A percentile compares a stretch with the other conserved stretches of the same genome.
phyloP scores from a whole-genome alignment of 2,329 filamentous ascomycete species.

The Nothopassalora personata region DNA sequence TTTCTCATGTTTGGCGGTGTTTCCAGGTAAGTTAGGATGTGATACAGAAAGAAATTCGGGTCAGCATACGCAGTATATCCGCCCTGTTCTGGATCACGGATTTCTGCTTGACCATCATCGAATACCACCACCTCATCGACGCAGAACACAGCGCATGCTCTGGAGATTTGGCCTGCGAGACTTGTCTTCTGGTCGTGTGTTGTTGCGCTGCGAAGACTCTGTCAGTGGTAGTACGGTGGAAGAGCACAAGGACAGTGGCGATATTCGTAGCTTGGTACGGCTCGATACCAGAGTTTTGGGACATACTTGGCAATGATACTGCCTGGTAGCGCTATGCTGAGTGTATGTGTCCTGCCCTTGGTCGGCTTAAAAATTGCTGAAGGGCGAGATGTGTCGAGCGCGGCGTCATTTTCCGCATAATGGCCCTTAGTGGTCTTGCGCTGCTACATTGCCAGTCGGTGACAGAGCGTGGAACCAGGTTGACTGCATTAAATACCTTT shows the following conservation, averaged over 20 bases:
- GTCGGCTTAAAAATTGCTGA: slow-evolving; percentile 63
- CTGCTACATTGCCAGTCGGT: slow-evolving; percentile 11
- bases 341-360: slow-evolving; percentile 62
- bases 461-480: neutral
- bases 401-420: neutral
- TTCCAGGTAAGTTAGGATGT: slow-evolving; percentile 76
- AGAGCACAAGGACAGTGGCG: slow-evolving; percentile 2
- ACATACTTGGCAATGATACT: slow-evolving; percentile 70
- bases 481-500: slow-evolving; percentile 9
- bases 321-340: slow-evolving; percentile 72
- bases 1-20: slow-evolving; percentile 77
- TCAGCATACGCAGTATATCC: slow-evolving; percentile 64
- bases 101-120: slow-evolving; percentile 56
- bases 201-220: slow-evolving; percentile 49
- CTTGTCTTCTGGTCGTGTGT: slow-evolving; percentile 71
- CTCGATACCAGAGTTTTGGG: neutral
- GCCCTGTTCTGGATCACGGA: slow-evolving; percentile 35
- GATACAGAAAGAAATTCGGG: slow-evolving; percentile 72
- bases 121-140: slow-evolving; percentile 81
- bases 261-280: neutral
- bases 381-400: slow-evolving; percentile 58
- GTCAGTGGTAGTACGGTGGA: neutral
- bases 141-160: slow-evolving; percentile 74
- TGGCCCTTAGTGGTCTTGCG: slow-evolving; percentile 12
- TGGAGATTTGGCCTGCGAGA: slow-evolving; percentile 69